These are phyloP conservation scores for Ganoderma sinense DNA, from an alignment of 1,284 basidiomycete genomes.

Conservation along the genomic window DNA sequence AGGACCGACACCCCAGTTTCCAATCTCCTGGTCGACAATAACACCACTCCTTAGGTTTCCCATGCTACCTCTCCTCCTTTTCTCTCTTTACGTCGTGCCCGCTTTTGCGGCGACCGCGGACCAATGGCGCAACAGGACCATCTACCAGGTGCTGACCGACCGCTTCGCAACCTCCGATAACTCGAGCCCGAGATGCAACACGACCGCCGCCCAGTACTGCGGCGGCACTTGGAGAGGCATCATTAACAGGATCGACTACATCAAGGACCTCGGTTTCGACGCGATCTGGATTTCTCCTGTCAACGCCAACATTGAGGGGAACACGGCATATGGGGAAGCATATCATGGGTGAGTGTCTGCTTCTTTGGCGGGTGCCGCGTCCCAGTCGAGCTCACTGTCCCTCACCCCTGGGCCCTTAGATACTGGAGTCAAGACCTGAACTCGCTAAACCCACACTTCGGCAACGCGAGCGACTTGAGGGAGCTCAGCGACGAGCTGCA, in stretches of 20 bases:
- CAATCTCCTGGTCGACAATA: background rate
- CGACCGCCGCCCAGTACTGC: slow-evolving; percentile 64
- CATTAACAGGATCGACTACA: slow-evolving; percentile 78
- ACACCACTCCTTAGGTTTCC: background rate
- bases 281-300: slow-evolving; percentile 77
- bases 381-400: background rate
- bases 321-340: slow-evolving; percentile 70
- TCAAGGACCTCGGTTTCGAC: slow-evolving; percentile 80
- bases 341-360: slow-evolving; percentile 58
- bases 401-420: slow-evolving; percentile 12
- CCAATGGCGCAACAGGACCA: slow-evolving; percentile 32
- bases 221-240: slow-evolving; percentile 83
- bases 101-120: slow-evolving; percentile 36
- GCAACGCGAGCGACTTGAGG: slow-evolving; percentile 73
- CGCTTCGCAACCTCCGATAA: slow-evolving; percentile 69
- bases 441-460: slow-evolving; percentile 73
- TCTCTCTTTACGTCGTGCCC: slow-evolving; percentile 29
- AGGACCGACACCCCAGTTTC: background rate
- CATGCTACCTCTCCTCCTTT: slow-evolving; percentile 17
- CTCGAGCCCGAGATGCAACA: slow-evolving; percentile 61
- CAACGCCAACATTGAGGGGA: slow-evolving; percentile 73
- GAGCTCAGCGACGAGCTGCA: slow-evolving; percentile 71
- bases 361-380: background rate
- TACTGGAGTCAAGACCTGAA: slow-evolving; percentile 73
- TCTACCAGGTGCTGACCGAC: slow-evolving; percentile 61